Evolutionary conservation across 768 basidiomycete genomes (phyloP).

Genomic region (Roridomyces roridus): DNA sequence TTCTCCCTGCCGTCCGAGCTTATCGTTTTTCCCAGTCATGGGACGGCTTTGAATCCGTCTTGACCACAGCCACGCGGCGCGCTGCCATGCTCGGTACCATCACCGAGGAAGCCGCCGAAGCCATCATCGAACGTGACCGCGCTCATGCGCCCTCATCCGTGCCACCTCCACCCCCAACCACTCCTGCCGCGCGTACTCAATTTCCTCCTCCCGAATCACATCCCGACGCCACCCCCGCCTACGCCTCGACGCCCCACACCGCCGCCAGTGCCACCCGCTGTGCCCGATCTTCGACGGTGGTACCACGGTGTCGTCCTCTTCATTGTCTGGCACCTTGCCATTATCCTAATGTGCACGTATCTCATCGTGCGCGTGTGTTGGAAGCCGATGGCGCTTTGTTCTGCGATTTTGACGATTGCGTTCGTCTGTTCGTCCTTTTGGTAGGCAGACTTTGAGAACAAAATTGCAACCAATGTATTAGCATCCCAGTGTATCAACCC

Average conservation of each 20-base stretch:
- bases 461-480: too few relatives aligned
- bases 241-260: background rate
- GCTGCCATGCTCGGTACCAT: slow-evolving; percentile 16
- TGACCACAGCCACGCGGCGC: slow-evolving; percentile 10
- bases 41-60: background rate
- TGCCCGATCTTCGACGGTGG: background rate
- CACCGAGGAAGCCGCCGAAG: slow-evolving; percentile 3
- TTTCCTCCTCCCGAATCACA: background rate
- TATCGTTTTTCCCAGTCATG: background rate
- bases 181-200: background rate
- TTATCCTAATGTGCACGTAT: background rate
- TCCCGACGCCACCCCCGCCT: background rate
- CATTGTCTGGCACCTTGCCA: background rate
- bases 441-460: too few relatives aligned
- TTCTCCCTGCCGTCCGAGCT: background rate
- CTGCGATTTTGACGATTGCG: background rate
- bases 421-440: background rate
- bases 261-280: background rate
- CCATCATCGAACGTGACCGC: slow-evolving; percentile 1
- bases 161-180: background rate
- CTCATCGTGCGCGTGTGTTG: background rate
- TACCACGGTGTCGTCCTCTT: slow-evolving; percentile 6
- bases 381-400: slow-evolving; percentile 9
- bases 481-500: too few relatives aligned
- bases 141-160: background rate